A percentile compares a stretch with the other conserved stretches of the same genome.
phyloP scores from a whole-genome alignment of 164 flowering plant species.

The Taxillus chinensis region DNA sequence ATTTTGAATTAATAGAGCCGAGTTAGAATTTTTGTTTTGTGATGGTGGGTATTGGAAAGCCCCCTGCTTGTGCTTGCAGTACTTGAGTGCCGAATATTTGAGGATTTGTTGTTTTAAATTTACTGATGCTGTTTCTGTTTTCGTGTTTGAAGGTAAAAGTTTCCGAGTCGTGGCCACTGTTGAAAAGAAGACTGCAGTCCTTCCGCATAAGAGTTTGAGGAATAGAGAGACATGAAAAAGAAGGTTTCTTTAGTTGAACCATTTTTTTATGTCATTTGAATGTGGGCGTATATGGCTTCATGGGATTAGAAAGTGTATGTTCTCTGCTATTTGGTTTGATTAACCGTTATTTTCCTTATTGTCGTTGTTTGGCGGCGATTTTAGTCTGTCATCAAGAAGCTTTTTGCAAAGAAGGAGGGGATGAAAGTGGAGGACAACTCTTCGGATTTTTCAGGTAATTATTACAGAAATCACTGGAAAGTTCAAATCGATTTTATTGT shows the following conservation, averaged over 20 bases:
- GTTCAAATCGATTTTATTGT: neutral
- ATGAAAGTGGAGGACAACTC: constrained; percentile 3
- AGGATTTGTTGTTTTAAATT: neutral
- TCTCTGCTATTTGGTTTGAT: neutral
- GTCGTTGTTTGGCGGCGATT: neutral
- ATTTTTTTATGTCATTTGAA: neutral
- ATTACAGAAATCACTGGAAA: neutral
- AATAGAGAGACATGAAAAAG: constrained; percentile 16
- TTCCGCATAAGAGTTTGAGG: constrained; percentile 10
- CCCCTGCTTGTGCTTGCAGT: neutral
- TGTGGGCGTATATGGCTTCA: neutral
- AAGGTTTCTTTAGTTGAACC: constrained; percentile 9
- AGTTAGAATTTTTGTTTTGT: neutral
- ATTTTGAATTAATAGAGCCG: neutral
- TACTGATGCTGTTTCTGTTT: neutral
- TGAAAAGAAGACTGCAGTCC: neutral
- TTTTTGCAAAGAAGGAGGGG: constrained; percentile 12
- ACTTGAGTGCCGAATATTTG: neutral
- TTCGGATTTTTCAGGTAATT: constrained; percentile 12
- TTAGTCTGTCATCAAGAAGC: constrained; percentile 16
- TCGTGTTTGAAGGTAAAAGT: neutral
- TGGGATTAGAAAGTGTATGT: too few relatives aligned
- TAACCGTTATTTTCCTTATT: neutral
- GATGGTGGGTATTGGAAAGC: neutral
- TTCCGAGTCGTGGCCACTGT: neutral